phyloP scores from a whole-genome alignment of 805 yeast species.

The Kodamaea laetipori region DNA sequence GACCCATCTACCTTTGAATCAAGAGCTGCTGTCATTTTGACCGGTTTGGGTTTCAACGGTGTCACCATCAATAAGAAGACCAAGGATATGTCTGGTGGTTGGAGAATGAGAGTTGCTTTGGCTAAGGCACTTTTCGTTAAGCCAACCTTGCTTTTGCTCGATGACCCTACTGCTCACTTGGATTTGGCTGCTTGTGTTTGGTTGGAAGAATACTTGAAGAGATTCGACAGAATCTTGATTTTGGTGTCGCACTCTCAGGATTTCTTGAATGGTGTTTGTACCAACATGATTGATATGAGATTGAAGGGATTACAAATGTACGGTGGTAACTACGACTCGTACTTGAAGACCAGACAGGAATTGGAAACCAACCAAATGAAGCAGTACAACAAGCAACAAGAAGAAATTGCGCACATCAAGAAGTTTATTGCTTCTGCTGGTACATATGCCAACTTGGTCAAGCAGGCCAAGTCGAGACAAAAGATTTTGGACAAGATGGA shows the following conservation, averaged over 20 bases:
- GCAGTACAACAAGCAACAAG: conserved; percentile 96
- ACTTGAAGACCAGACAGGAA: conserved; percentile 91
- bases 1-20: conserved; percentile 96
- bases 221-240: conserved; percentile 90
- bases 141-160: conserved; percentile 91
- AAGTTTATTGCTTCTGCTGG: conserved; percentile 99
- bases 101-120: conserved; percentile 99
- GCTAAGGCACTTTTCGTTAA: conserved; percentile 97
- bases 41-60: conserved; percentile 95
- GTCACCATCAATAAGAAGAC: conserved; percentile 89
- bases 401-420: conserved; percentile 96
- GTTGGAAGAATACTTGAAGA: conserved; percentile 96
- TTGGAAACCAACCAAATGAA: conserved; percentile 97
- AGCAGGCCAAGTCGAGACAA: conserved; percentile 98
- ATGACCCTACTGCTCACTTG: conserved; percentile 99
- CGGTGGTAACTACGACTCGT: conserved; percentile 99
- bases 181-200: conserved; percentile 99
- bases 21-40: conserved; percentile 92
- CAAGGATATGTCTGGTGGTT: conserved; percentile 99
- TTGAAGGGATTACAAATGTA: conserved; percentile 67
- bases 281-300: conserved; percentile 98
- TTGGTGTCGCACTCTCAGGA: conserved; percentile 98
- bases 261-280: conserved; percentile 98
- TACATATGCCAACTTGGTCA: conserved; percentile 98
- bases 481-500: conserved; percentile 99